Evolutionary conservation across 768 basidiomycete species (phyloP).

Genomic region (Auriscalpium vulgare): DNA sequence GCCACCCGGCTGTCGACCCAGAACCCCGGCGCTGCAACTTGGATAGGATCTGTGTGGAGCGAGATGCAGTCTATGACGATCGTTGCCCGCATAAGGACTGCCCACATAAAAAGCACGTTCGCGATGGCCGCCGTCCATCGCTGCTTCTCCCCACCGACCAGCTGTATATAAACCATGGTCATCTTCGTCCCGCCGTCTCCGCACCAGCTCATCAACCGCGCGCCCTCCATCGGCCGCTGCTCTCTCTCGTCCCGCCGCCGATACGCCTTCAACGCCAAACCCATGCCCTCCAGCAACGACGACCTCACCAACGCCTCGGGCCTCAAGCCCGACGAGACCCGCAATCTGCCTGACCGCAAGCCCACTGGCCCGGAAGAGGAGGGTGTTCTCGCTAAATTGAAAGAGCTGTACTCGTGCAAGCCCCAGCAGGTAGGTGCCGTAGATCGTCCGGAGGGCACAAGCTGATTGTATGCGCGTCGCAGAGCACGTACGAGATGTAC

Average conservation of each 20-base stretch:
- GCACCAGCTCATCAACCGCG: slow-evolving; percentile 6
- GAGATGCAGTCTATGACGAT: too few relatives aligned
- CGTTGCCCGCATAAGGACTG: too few relatives aligned
- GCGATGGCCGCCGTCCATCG: not conserved
- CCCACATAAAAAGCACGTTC: slow-evolving; percentile 5
- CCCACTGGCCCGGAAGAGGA: slow-evolving; percentile 23
- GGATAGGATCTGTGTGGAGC: too few relatives aligned
- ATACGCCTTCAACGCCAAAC: slow-evolving; percentile 10
- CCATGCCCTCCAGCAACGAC: slow-evolving; percentile 17
- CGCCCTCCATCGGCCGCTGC: not conserved
- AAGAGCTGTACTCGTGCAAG: slow-evolving; percentile 25
- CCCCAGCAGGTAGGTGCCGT: not conserved
- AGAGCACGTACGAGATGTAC: slow-evolving; percentile 39
- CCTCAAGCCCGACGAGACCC: slow-evolving; percentile 30
- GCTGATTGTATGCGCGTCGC: not conserved
- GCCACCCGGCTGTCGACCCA: too few relatives aligned
- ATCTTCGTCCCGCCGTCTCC: slow-evolving; percentile 6
- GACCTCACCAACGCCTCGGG: slow-evolving; percentile 31
- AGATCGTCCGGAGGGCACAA: slow-evolving; percentile 27
- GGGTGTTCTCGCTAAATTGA: slow-evolving; percentile 32
- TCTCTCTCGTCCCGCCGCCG: slow-evolving; percentile 10
- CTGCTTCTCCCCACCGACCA: not conserved
- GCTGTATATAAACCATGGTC: slow-evolving; percentile 1
- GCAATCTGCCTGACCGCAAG: slow-evolving; percentile 30
- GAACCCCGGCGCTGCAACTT: too few relatives aligned